Evolutionary conservation across 2,329 filamentous ascomycete genomes (phyloP).

Genomic region (Emmonsia crescens): DNA sequence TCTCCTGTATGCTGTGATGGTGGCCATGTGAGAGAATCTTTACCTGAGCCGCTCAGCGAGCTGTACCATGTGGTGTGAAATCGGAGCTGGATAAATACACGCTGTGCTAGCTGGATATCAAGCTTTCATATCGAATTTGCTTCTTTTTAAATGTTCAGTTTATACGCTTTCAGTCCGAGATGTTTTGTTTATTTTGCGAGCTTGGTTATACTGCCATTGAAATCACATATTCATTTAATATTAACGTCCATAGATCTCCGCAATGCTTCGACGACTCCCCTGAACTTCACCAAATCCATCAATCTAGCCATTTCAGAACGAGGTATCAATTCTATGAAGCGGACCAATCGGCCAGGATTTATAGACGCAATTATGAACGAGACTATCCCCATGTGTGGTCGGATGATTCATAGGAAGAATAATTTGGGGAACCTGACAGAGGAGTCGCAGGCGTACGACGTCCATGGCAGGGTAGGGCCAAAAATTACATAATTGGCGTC

Average conservation of each 20-base stretch:
- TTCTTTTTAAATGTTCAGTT: background rate
- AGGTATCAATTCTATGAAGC: slow-evolving; percentile 75
- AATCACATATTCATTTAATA: background rate
- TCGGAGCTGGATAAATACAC: background rate
- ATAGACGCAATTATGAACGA: slow-evolving; percentile 62
- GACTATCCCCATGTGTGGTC: slow-evolving; percentile 86
- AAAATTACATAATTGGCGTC: slow-evolving; percentile 4
- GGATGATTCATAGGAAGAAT: slow-evolving; percentile 80
- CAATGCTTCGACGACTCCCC: slow-evolving; percentile 65
- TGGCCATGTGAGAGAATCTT: background rate
- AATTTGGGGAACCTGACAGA: slow-evolving; percentile 59
- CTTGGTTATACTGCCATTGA: background rate
- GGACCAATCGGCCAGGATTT: slow-evolving; percentile 56
- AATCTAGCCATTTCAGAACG: slow-evolving; percentile 90
- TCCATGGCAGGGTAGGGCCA: slow-evolving; percentile 62
- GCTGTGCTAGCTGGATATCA: background rate
- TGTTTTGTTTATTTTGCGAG: background rate
- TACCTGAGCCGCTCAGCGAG: background rate
- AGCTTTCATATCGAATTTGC: background rate
- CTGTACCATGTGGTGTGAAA: background rate
- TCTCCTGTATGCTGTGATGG: background rate
- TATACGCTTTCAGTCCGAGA: background rate
- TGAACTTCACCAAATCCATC: slow-evolving; percentile 98
- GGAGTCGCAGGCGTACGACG: slow-evolving; percentile 78
- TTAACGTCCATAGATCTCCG: slow-evolving; percentile 58